Percentiles rank a stretch among this genome's conserved stretches.
Conservation (phyloP, 2,329 filamentous ascomycete species). For the Ophiocordyceps polyrhachis-furcata region DNA sequence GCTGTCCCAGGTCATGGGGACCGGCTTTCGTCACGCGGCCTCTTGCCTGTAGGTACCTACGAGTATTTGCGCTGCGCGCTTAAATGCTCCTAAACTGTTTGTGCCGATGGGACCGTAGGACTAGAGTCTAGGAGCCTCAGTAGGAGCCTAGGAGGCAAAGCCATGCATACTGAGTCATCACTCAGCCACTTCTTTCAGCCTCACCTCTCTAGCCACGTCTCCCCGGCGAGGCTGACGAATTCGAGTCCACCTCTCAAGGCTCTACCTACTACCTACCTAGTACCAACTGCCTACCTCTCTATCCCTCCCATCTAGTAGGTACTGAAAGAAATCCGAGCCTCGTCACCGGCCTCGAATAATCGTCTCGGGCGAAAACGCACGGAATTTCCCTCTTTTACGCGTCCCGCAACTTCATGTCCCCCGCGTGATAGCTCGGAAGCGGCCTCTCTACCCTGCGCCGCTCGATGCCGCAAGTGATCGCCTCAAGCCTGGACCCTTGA, state of each 20-base stretch:
- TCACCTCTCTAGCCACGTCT: background rate
- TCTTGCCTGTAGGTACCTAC: background rate
- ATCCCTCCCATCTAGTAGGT: background rate
- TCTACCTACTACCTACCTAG: too few species aligned
- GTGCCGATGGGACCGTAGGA: too few species aligned
- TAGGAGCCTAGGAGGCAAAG: background rate
- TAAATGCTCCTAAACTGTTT: too few species aligned
- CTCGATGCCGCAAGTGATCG: conserved; percentile 17
- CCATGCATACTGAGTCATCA: background rate
- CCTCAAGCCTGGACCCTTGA: conserved; percentile 17
- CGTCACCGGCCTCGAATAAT: background rate
- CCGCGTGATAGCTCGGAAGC: conserved; percentile 10
- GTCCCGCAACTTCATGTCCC: conserved; percentile 5
- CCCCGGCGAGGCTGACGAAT: background rate
- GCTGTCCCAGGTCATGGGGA: background rate
- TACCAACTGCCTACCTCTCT: background rate
- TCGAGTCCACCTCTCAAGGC: background rate
- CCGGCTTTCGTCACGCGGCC: background rate
- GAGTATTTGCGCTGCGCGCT: background rate
- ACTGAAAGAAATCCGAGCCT: background rate
- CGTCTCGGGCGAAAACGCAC: background rate
- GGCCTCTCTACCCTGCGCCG: conserved; percentile 4
- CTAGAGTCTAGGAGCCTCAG: too few species aligned
- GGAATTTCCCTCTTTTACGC: background rate
- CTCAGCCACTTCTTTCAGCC: background rate